Conservation (phyloP, 169 alveolate species). For the Plasmodium vivax region DNA sequence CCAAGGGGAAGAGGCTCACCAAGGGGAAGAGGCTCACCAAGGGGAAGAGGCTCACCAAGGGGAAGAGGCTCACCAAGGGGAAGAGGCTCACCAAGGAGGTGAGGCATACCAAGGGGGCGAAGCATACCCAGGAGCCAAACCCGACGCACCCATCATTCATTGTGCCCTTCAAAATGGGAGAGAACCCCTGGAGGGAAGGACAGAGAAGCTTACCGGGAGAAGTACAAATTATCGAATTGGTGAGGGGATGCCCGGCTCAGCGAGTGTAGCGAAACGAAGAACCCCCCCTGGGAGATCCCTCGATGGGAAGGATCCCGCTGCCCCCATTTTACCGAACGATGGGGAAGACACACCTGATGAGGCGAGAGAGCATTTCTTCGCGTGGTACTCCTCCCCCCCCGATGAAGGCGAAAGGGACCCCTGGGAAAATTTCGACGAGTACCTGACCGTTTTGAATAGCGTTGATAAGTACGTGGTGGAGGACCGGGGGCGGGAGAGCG, state of each 20-base stretch:
- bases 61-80: background rate
- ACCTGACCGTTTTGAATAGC: conserved; percentile 41
- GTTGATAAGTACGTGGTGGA: background rate
- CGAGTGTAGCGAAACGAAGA: background rate
- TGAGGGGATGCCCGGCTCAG: background rate
- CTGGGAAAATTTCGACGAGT: background rate
- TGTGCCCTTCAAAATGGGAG: background rate
- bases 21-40: background rate
- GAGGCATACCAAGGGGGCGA: background rate
- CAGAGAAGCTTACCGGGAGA: no score
- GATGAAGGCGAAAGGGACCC: background rate
- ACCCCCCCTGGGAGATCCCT: background rate
- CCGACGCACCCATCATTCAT: background rate
- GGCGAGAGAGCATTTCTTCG: background rate
- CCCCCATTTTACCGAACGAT: background rate
- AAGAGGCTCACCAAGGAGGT: no score
- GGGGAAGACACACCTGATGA: background rate
- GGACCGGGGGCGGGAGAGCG: conserved; percentile 42
- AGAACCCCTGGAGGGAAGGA: background rate
- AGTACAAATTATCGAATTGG: background rate
- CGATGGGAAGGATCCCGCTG: background rate
- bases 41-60: background rate
- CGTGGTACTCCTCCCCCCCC: background rate
- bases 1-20: background rate
- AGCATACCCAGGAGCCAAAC: background rate